Conservation (phyloP, 2,329 filamentous ascomycete species). For the Malbranchea cinnamomea region DNA sequence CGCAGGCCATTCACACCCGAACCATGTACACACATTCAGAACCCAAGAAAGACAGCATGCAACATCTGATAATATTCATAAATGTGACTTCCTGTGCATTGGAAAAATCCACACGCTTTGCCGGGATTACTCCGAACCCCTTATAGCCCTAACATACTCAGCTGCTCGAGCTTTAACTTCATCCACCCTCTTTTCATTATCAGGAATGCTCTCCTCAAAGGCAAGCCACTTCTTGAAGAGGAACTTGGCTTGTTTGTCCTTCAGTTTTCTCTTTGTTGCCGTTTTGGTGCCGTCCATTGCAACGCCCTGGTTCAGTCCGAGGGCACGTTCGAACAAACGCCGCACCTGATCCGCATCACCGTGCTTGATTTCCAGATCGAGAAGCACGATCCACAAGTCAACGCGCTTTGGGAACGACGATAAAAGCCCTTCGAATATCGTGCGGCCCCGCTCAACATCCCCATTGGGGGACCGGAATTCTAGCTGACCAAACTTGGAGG, state of each 20-base stretch:
- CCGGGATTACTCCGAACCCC: slow-evolving; percentile 13
- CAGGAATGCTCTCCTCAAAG: slow-evolving; percentile 56
- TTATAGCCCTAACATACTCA: slow-evolving; percentile 47
- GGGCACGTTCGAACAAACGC: slow-evolving; percentile 67
- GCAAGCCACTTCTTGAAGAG: slow-evolving; percentile 88
- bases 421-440: slow-evolving; percentile 81
- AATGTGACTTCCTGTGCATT: no score
- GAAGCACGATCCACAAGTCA: slow-evolving; percentile 82
- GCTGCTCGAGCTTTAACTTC: slow-evolving; percentile 55
- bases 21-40: no score
- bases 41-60: no score
- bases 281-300: slow-evolving; percentile 26
- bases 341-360: slow-evolving; percentile 51
- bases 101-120: no score
- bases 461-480: slow-evolving; percentile 77
- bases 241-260: slow-evolving; percentile 66
- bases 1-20: background rate
- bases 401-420: slow-evolving; percentile 75
- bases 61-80: no score
- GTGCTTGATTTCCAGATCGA: slow-evolving; percentile 63
- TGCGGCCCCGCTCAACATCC: slow-evolving; percentile 79
- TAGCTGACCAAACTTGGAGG: slow-evolving; percentile 76
- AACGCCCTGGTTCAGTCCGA: slow-evolving; percentile 30
- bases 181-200: slow-evolving; percentile 49
- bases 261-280: slow-evolving; percentile 48